Base-by-base conservation (phyloP, 257 asterid genomes). In the Capsicum baccatum region DNA sequence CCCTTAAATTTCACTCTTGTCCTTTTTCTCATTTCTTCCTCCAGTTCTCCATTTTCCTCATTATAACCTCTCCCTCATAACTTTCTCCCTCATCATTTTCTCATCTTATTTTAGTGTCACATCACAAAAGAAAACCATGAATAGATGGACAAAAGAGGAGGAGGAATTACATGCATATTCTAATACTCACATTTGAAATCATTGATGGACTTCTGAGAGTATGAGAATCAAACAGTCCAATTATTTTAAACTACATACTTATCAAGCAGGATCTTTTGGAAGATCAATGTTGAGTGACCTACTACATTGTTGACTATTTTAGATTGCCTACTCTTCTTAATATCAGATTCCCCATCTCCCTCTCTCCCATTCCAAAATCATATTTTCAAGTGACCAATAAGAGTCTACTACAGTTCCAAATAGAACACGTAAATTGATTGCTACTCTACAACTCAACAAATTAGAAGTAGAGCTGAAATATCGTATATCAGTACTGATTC, bases 11-110 rank as follows among this genome's bases (percentile, higher is more conserved):
- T 70, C 57, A 47, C 58, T 47, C 58, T 71, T 10, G 57, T 71
- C 58, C 9, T 58, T 71, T 42, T 47, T n/a, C 57, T 73, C 42
- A 73, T 73, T 47, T 47, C 42, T 19, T 71, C 37, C 58, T 71
- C 79, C 47, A 17, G n/a, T 44, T 42, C 79, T 47, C 39, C 79
- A 71, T 47, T 47, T 71, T 48, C 55, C 58, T n/a, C 58, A 47
- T 17, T 71, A 71, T 47, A n/a, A 44, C 33, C 79, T 47, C 58
- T 71, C 79, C 79, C 57, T 17, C 73, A 44, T 11, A 44, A 71
- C 79, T 71, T 47, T 71, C 58, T 44, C 58, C 10, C 80, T 71
- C 80, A 10, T 47, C 80, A 71, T 71, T 47, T 71, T 19, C 59
- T 71, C 8, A 33, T 47, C 59, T 12, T 47, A 19, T 3, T 71